phyloP scores from a whole-genome alignment of 2,329 filamentous ascomycete genomes.

The Fusarium torulosum region DNA sequence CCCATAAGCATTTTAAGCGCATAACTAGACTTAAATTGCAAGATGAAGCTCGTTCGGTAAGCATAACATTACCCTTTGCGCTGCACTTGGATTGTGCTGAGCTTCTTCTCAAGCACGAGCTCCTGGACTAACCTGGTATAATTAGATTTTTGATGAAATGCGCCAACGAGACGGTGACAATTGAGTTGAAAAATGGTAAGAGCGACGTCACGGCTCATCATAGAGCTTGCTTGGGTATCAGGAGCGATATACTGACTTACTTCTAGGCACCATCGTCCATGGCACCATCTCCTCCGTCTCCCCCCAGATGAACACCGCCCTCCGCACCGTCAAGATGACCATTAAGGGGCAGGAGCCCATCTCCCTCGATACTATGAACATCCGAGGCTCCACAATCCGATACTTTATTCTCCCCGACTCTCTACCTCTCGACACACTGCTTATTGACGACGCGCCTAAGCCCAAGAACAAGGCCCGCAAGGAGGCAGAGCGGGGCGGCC shows the following conservation, averaged over 20 bases:
- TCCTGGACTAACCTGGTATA: slow-evolving; percentile 45
- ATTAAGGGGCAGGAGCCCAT: slow-evolving; percentile 88
- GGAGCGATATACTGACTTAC: slow-evolving; percentile 27
- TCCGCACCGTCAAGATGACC: slow-evolving; percentile 98
- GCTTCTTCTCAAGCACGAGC: slow-evolving; percentile 38
- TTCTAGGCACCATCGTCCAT: slow-evolving; percentile 88
- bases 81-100: slow-evolving; percentile 40
- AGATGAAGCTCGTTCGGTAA: slow-evolving; percentile 98
- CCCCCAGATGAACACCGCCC: slow-evolving; percentile 97
- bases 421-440: slow-evolving; percentile 91
- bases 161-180: slow-evolving; percentile 96
- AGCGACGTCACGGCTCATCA: slow-evolving; percentile 30
- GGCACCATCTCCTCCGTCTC: slow-evolving; percentile 97
- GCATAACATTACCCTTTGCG: slow-evolving; percentile 47
- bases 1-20: slow-evolving; percentile 11
- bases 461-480: slow-evolving; percentile 99
- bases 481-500: slow-evolving; percentile 75
- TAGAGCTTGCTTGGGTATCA: not conserved
- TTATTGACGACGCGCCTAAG: slow-evolving; percentile 97
- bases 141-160: slow-evolving; percentile 98
- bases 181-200: slow-evolving; percentile 97
- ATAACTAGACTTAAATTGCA: slow-evolving; percentile 55
- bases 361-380: slow-evolving; percentile 93
- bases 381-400: slow-evolving; percentile 94
- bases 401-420: slow-evolving; percentile 98